These are phyloP conservation scores for Daedaleopsis nitida DNA, from an alignment of 768 basidiomycete genomes.

Conservation along the genomic window DNA sequence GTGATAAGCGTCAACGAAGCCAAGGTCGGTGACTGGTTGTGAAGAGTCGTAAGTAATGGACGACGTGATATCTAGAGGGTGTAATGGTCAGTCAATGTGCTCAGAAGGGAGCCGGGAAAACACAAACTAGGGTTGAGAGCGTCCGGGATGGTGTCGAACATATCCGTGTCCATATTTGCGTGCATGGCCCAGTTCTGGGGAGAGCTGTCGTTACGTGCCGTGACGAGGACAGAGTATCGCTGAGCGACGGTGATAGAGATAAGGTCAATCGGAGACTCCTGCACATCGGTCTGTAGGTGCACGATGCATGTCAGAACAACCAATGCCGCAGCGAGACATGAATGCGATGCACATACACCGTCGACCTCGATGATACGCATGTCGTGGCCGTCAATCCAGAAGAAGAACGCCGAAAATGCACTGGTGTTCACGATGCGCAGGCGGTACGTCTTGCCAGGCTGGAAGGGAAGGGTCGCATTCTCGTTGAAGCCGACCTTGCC, in stretches of 20 bases:
- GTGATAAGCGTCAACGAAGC: constrained; percentile 56
- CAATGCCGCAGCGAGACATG: background rate
- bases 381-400: constrained; percentile 88
- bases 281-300: constrained; percentile 64
- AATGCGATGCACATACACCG: constrained; percentile 51
- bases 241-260: constrained; percentile 84
- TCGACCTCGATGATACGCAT: constrained; percentile 86
- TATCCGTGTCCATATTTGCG: constrained; percentile 84
- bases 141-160: constrained; percentile 85
- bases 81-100: background rate
- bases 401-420: constrained; percentile 74
- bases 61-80: constrained; percentile 69
- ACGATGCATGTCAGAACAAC: background rate
- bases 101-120: background rate
- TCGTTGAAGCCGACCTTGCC: constrained; percentile 80
- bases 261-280: constrained; percentile 71
- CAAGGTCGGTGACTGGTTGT: constrained; percentile 52
- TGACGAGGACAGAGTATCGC: constrained; percentile 90
- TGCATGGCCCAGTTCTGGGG: constrained; percentile 83
- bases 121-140: constrained; percentile 72
- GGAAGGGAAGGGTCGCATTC: constrained; percentile 82
- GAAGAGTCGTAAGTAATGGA: constrained; percentile 73
- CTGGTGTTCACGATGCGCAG: constrained; percentile 85
- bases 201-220: constrained; percentile 78
- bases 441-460: constrained; percentile 87